These are phyloP conservation scores for Naganishia onofrii DNA, from an alignment of 768 basidiomycete genomes.

Conservation along the genomic window DNA sequence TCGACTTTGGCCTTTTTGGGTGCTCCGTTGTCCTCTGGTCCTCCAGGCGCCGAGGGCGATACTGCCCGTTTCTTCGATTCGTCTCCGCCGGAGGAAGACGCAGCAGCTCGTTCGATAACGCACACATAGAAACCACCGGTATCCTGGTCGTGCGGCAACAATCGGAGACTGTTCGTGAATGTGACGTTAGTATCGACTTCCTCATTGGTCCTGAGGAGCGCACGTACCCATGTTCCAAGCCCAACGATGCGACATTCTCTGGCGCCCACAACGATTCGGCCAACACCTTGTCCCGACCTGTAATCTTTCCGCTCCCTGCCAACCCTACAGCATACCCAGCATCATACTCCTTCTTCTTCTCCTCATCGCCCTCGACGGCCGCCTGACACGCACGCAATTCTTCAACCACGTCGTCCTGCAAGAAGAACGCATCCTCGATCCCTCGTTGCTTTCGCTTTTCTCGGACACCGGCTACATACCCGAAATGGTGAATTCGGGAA, in stretches of 20 bases:
- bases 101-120: slow-evolving; percentile 57
- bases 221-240: slow-evolving; percentile 71
- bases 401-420: slow-evolving; percentile 10
- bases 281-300: slow-evolving; percentile 41
- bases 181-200: neutral
- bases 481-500: slow-evolving; percentile 19
- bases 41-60: slow-evolving; percentile 37
- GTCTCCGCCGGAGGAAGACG: neutral
- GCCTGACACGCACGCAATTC: slow-evolving; percentile 44
- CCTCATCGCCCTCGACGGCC: slow-evolving; percentile 60
- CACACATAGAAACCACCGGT: slow-evolving; percentile 98
- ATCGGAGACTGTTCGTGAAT: slow-evolving; percentile 63
- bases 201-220: neutral
- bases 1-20: slow-evolving; percentile 30
- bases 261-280: slow-evolving; percentile 73
- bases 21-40: neutral
- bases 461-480: slow-evolving; percentile 21
- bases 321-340: slow-evolving; percentile 35
- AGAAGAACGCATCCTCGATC: slow-evolving; percentile 20
- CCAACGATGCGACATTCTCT: slow-evolving; percentile 60
- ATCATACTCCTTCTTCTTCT: slow-evolving; percentile 56
- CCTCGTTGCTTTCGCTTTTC: slow-evolving; percentile 9
- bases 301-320: slow-evolving; percentile 9
- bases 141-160: slow-evolving; percentile 93
- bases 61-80: slow-evolving; percentile 40